Evolutionary conservation across 805 yeast species (phyloP).

Genomic region (Komagataella populi): DNA sequence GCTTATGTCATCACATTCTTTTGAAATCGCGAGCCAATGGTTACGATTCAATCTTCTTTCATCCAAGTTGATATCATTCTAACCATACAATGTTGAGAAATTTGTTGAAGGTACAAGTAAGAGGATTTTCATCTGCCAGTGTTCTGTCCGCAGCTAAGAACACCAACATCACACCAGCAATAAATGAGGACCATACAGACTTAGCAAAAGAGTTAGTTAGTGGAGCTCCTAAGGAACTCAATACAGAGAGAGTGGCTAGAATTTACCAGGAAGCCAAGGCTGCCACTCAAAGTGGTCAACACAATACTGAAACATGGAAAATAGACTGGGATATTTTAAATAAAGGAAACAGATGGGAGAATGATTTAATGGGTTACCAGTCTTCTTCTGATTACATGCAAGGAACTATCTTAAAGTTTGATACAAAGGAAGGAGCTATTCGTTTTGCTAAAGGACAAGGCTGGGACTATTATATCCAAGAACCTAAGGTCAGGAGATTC

Average conservation of each 20-base stretch:
- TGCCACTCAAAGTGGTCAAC: slow-evolving; percentile 66
- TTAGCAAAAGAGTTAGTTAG: slow-evolving; percentile 45
- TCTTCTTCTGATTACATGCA: slow-evolving; percentile 72
- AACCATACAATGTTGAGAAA: neutral
- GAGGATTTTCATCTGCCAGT: neutral
- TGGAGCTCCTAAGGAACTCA: slow-evolving; percentile 66
- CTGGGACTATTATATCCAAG: slow-evolving; percentile 73
- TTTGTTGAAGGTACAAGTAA: neutral
- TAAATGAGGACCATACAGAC: slow-evolving; percentile 11
- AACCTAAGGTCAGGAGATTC: slow-evolving; percentile 65
- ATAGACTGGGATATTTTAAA: slow-evolving; percentile 75
- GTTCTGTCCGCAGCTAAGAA: neutral
- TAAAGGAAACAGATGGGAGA: slow-evolving; percentile 78
- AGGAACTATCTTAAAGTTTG: slow-evolving; percentile 64
- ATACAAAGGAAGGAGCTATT: slow-evolving; percentile 62
- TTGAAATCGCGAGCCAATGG: neutral
- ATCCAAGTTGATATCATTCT: neutral
- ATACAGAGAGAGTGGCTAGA: slow-evolving; percentile 53
- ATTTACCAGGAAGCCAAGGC: slow-evolving; percentile 67
- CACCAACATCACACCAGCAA: neutral
- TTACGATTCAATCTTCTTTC: neutral
- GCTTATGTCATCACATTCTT: neutral
- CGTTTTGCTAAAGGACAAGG: slow-evolving; percentile 76
- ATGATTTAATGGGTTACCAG: slow-evolving; percentile 79
- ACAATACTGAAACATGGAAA: slow-evolving; percentile 48